Conservation (phyloP, 1,139 yeast species). For the Suhomyces choctaworum region DNA sequence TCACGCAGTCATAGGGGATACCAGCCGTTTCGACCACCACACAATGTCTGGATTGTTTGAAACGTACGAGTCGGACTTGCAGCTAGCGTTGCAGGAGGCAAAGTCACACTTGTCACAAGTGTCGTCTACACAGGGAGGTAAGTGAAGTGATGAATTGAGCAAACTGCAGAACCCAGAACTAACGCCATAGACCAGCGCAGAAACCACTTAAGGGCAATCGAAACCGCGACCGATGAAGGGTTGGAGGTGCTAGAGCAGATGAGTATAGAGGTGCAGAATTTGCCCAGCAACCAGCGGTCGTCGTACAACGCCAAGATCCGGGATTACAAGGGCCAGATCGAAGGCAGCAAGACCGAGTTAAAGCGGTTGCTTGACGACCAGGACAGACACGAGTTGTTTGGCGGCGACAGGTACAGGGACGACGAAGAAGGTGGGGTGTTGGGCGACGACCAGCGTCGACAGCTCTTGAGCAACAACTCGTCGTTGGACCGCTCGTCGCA, state of each 20-base stretch:
- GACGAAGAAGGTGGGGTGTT: constrained; percentile 36
- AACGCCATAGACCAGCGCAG: constrained; percentile 30
- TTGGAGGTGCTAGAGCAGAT: constrained; percentile 79
- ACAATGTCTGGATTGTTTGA: constrained; percentile 61
- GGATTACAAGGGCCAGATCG: constrained; percentile 62
- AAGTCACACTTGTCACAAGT: constrained; percentile 62
- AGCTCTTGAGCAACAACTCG: constrained; percentile 74
- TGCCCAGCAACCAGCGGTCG: constrained; percentile 71
- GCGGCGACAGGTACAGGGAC: constrained; percentile 43
- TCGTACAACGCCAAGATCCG: constrained; percentile 70
- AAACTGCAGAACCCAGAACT: too few species aligned
- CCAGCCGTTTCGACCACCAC: too few species aligned
- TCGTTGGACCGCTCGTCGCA: constrained; percentile 82
- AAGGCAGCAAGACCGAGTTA: constrained; percentile 54
- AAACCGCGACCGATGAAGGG: constrained; percentile 73
- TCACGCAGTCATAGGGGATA: too few species aligned
- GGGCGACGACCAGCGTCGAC: constrained; percentile 75
- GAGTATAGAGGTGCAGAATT: constrained; percentile 75
- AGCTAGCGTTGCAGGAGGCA: constrained; percentile 70
- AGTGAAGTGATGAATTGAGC: too few species aligned
- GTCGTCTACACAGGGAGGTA: constrained; percentile 54
- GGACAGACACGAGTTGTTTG: constrained; percentile 69
- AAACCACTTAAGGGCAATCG: constrained; percentile 57
- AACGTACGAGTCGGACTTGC: constrained; percentile 73
- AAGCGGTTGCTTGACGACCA: constrained; percentile 57